A percentile compares a stretch with the other conserved stretches of the same genome.
These are phyloP conservation scores for Carpinus viminea DNA, from an alignment of 306 rosid species.

Conservation along the genomic window DNA sequence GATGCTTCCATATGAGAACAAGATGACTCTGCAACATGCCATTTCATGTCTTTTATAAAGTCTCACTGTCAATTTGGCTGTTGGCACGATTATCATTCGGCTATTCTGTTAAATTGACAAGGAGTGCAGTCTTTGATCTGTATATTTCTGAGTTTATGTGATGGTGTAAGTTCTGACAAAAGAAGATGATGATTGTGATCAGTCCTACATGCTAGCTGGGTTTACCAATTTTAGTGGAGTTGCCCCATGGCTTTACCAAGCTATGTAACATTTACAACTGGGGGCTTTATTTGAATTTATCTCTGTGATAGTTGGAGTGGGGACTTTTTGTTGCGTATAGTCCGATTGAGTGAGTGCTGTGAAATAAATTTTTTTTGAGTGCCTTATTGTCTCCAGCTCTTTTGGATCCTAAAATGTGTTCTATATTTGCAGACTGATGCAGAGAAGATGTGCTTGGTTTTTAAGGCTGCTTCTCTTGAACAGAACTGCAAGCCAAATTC, in stretches of 20 bases:
- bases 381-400: background rate
- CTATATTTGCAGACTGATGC: constrained; percentile 64
- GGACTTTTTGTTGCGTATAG: background rate
- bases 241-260: background rate
- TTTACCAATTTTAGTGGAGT: background rate
- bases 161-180: background rate
- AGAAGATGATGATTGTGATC: background rate
- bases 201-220: background rate
- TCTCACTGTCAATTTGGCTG: background rate
- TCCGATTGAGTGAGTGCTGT: background rate
- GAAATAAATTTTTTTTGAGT: background rate
- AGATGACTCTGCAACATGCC: background rate
- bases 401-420: constrained; percentile 12
- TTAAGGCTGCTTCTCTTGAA: constrained; percentile 50
- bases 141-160: background rate
- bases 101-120: background rate
- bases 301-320: background rate
- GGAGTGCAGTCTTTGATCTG: background rate
- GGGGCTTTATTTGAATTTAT: background rate
- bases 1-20: background rate
- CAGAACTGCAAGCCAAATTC: constrained; percentile 40
- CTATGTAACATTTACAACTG: background rate
- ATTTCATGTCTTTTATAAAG: background rate
- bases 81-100: background rate
- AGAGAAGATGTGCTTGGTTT: constrained; percentile 60